Conservation (phyloP, 2,329 filamentous ascomycete species). For the Akanthomyces uredinophilus region DNA sequence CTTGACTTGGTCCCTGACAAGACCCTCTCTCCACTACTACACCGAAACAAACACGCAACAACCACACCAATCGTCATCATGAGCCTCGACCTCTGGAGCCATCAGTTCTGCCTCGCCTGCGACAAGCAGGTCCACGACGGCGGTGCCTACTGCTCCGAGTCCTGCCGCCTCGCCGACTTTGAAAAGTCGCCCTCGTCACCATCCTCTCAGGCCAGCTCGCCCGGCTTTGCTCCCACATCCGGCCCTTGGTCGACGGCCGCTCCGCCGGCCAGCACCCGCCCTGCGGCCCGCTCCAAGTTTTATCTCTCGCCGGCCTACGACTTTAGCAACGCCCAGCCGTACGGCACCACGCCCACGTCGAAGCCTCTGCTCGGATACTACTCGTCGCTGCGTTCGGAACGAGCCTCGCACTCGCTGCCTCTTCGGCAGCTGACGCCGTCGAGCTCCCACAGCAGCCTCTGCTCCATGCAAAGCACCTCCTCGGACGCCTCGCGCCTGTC, state of each 20-base stretch:
- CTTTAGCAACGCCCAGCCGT: constrained; percentile 61
- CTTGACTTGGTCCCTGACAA: background rate
- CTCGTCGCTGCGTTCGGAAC: constrained; percentile 25
- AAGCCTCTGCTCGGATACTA: constrained; percentile 24
- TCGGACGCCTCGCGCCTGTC: constrained; percentile 56
- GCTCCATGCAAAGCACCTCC: constrained; percentile 64
- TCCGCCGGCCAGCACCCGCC: constrained; percentile 15
- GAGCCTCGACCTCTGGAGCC: constrained; percentile 67
- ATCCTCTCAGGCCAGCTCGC: constrained; percentile 54
- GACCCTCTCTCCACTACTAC: background rate
- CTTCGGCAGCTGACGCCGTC: constrained; percentile 57
- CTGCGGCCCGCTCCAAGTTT: constrained; percentile 42
- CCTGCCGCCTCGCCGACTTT: constrained; percentile 81
- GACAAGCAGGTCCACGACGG: constrained; percentile 70
- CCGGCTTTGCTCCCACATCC: constrained; percentile 45
- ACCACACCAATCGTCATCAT: constrained; percentile 34
- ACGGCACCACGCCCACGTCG: constrained; percentile 45
- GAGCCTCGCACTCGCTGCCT: constrained; percentile 15
- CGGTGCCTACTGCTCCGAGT: constrained; percentile 85
- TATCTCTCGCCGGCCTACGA: constrained; percentile 71
- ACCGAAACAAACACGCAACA: background rate
- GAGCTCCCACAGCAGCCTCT: constrained; percentile 78
- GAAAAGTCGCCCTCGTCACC: constrained; percentile 59
- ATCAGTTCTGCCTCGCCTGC: constrained; percentile 90
- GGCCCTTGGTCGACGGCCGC: constrained; percentile 43